These are phyloP conservation scores for Thuidium tamariscinum DNA, from an alignment of 225 moss, liverwort and hornwort genomes.

Conservation along the genomic window DNA sequence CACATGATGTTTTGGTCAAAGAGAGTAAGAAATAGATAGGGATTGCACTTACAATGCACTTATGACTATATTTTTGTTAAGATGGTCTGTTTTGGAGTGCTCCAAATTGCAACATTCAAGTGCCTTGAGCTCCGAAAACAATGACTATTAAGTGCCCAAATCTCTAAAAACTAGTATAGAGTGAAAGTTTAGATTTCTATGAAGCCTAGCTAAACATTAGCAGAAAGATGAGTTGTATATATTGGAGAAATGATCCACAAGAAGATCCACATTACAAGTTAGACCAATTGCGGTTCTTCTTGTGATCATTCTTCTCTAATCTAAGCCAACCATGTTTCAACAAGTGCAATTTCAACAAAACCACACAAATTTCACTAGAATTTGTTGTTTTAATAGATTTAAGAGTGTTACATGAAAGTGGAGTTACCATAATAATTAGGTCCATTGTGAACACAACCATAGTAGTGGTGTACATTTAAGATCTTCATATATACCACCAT, in stretches of 20 bases:
- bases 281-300: not conserved
- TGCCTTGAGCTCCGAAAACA: accelerated
- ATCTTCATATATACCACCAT: not conserved
- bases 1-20: not conserved
- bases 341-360: too few species aligned
- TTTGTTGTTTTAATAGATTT: not conserved
- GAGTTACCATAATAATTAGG: accelerated
- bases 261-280: not conserved
- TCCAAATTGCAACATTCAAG: not conserved
- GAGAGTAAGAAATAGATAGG: accelerated
- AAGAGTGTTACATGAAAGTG: not conserved
- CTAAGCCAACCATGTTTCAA: not conserved
- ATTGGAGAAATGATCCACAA: accelerated
- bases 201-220: accelerated
- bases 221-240: accelerated
- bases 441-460: not conserved
- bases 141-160: accelerated
- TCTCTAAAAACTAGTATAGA: too few species aligned
- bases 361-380: accelerated
- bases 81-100: not conserved
- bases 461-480: not conserved
- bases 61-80: not conserved
- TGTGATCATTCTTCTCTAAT: not conserved
- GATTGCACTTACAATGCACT: not conserved
- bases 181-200: too few species aligned